Percentiles rank a stretch among this genome's conserved stretches.
Evolutionary conservation across 805 yeast genomes (phyloP).

Genomic region (Yueomyces sinensis): DNA sequence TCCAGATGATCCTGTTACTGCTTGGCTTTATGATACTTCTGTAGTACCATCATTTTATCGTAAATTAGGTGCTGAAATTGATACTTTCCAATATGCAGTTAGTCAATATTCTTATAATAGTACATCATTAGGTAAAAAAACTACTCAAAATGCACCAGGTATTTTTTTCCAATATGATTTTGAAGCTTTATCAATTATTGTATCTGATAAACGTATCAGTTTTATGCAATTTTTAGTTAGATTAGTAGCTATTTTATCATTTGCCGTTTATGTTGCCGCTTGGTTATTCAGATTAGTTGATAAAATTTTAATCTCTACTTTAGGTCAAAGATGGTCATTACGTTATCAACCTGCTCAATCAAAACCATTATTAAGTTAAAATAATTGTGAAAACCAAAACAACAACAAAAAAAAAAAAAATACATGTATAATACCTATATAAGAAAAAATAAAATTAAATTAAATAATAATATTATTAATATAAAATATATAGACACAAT

Average conservation of each 20-base stretch:
- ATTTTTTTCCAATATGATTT: slow-evolving; percentile 75
- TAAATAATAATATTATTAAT: too few species aligned
- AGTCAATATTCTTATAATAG: slow-evolving; percentile 38
- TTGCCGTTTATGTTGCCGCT: slow-evolving; percentile 55
- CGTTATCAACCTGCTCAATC: slow-evolving; percentile 15
- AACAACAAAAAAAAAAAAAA: too few species aligned
- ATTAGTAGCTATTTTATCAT: slow-evolving; percentile 72
- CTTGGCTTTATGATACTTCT: slow-evolving; percentile 53
- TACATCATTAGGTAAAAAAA: not conserved
- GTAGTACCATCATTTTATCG: slow-evolving; percentile 76
- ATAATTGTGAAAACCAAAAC: not conserved
- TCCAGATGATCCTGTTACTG: slow-evolving; percentile 35
- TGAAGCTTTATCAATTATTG: slow-evolving; percentile 66
- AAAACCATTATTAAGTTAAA: not conserved
- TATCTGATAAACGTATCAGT: slow-evolving; percentile 60
- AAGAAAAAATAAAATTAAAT: not conserved
- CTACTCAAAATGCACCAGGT: slow-evolving; percentile 41
- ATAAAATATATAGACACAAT: too few species aligned
- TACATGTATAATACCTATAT: too few species aligned
- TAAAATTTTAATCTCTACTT: slow-evolving; percentile 31
- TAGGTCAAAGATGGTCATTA: slow-evolving; percentile 44
- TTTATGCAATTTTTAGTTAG: slow-evolving; percentile 69
- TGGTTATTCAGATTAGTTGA: slow-evolving; percentile 53
- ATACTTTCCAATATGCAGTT: slow-evolving; percentile 78
- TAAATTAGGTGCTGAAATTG: slow-evolving; percentile 55